Evolutionary conservation across 495 filamentous ascomycete species (phyloP).

Genomic region (Daldinia loculata): DNA sequence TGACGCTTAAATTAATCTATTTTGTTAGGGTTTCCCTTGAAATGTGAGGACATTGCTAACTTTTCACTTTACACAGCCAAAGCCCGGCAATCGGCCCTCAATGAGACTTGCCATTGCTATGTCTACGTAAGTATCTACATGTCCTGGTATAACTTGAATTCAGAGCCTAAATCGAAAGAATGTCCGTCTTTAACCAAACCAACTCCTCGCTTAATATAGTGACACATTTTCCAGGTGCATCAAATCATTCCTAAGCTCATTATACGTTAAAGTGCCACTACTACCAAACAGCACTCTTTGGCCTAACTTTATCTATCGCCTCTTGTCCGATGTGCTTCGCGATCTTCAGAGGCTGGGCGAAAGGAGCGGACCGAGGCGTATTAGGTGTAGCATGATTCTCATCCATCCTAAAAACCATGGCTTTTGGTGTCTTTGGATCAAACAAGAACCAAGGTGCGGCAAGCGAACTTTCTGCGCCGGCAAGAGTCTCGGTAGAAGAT

Average conservation of each 20-base stretch:
- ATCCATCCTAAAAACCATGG: conserved; percentile 40
- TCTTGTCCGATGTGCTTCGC: conserved; percentile 10
- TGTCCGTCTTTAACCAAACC: neutral
- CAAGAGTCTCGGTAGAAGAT: neutral
- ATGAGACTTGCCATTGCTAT: neutral
- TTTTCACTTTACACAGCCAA: neutral
- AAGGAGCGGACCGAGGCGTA: conserved; percentile 25
- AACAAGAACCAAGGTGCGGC: conserved; percentile 1
- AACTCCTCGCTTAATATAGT: conserved; percentile 7
- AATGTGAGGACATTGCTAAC: neutral
- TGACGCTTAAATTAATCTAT: neutral
- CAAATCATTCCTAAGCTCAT: conserved; percentile 49
- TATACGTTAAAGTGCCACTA: conserved; percentile 63
- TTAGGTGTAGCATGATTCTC: conserved; percentile 47
- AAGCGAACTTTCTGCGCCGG: neutral
- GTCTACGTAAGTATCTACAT: neutral
- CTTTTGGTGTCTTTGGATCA: conserved; percentile 13
- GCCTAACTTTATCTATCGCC: conserved; percentile 4
- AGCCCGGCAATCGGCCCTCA: neutral
- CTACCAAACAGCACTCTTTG: conserved; percentile 18
- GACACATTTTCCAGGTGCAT: neutral
- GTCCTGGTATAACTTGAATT: neutral
- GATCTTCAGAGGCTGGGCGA: conserved; percentile 2
- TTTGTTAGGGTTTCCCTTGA: neutral
- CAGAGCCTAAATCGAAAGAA: neutral